A percentile compares a stretch with the other conserved stretches of the same genome.
These are phyloP conservation scores for Fraxinus pennsylvanica DNA, from an alignment of 257 asterid genomes.

Conservation along the genomic window DNA sequence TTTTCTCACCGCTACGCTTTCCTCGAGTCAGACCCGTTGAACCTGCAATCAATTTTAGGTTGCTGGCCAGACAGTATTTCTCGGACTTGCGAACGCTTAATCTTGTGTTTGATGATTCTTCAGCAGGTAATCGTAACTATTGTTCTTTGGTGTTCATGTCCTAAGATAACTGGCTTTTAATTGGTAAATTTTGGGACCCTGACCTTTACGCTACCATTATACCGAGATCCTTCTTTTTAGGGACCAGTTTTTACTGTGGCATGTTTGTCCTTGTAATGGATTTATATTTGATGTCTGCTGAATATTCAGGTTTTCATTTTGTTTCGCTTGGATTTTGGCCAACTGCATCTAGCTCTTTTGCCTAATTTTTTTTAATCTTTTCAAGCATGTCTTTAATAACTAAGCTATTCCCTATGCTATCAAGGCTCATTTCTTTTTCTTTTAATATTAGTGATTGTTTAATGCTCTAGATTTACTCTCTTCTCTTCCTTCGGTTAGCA, in stretches of 20 bases:
- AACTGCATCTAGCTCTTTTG: background rate
- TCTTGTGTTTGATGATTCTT: constrained; percentile 65
- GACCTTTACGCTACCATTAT: background rate
- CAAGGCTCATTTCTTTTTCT: background rate
- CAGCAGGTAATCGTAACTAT: constrained; percentile 58
- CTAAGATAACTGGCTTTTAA: background rate
- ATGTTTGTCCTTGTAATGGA: background rate
- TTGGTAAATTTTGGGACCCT: background rate
- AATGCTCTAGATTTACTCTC: background rate
- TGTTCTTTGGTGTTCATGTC: background rate
- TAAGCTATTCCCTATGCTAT: background rate
- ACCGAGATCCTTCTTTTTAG: background rate
- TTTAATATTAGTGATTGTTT: background rate
- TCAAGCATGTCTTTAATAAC: background rate
- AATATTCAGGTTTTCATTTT: constrained; percentile 2
- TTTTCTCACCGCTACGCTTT: constrained; percentile 86
- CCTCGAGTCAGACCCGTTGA: constrained; percentile 75
- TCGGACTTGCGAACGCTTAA: constrained; percentile 72
- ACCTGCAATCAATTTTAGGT: constrained; percentile 64
- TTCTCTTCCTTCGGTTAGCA: background rate
- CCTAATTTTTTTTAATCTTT: background rate
- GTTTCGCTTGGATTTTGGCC: background rate
- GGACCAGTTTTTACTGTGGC: background rate
- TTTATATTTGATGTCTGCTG: constrained; percentile 1
- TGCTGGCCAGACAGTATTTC: constrained; percentile 87